Percentiles rank a stretch among this genome's conserved stretches.
Conservation (phyloP, 139 green algal species). For the Coccomyxa sp. region DNA sequence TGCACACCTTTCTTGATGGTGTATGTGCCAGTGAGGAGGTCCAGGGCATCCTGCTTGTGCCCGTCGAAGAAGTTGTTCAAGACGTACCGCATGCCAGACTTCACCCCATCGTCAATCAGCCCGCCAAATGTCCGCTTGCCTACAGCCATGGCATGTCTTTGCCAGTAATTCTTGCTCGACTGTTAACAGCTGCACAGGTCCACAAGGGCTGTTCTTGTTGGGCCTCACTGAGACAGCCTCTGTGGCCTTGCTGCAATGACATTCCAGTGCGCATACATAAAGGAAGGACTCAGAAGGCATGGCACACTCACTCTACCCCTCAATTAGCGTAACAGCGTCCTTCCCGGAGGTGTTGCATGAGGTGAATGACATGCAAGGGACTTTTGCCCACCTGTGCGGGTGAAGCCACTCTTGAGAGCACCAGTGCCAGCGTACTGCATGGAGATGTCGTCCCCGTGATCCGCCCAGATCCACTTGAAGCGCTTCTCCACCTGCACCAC, state of each 20-base stretch:
- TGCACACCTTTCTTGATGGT: slow-evolving; percentile 9
- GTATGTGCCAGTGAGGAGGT: slow-evolving; percentile 68
- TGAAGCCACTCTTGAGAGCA: slow-evolving; percentile 88
- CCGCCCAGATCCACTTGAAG: slow-evolving; percentile 84
- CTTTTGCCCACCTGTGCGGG: slow-evolving; percentile 85
- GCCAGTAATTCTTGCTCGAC: no score
- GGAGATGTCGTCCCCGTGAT: slow-evolving; percentile 82
- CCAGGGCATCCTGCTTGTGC: slow-evolving; percentile 82
- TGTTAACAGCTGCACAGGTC: no score
- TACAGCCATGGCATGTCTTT: no score
- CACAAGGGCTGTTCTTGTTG: no score
- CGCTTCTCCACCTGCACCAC: slow-evolving; percentile 47
- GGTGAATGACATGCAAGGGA: no score
- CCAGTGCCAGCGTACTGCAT: slow-evolving; percentile 83
- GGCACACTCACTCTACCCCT: no score
- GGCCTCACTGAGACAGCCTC: no score
- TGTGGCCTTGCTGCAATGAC: no score
- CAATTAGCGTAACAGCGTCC: no score
- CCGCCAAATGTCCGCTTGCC: slow-evolving; percentile 72
- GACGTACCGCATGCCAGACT: slow-evolving; percentile 73
- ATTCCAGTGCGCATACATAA: no score
- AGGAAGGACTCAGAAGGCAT: no score
- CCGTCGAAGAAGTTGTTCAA: slow-evolving; percentile 92
- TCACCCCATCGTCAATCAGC: slow-evolving; percentile 79
- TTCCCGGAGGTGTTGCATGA: no score